Evolutionary conservation across 495 filamentous ascomycete species (phyloP), one percentile per base, ranked within the genome.

Genomic region (Penicillium soppii): DNA sequence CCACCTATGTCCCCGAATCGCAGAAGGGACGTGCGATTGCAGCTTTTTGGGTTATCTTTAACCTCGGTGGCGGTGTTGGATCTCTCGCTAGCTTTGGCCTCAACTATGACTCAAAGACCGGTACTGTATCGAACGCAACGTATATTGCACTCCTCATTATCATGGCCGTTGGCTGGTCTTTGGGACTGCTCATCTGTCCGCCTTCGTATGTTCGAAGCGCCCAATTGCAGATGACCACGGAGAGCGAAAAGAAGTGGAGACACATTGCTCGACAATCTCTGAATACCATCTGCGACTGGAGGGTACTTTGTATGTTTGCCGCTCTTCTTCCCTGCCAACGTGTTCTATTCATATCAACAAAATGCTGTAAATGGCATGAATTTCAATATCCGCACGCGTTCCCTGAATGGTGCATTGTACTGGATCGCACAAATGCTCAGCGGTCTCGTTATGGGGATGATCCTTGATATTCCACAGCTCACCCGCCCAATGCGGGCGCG

Each of bases 271-370:
- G 86, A 55, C 86, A 87, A 1, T 82, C 86, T 5, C 75, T 83
- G 66, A 48, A 50, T 8, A 73, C 63, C 1, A 53, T 69, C 19
- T 52, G 51, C 15, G 66, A 80, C 42, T 67, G 68, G 61, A 65
- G 70, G 13, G 70, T 78, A 15, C 30, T 77, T 23, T 73, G 69
- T 37, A 72, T 82, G 59, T 54, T n/a, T 80, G 20, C 78, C 78
- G 1, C 64, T 80, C 30, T 82, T 82, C 65, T 75, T 75, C 56
- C 71, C 81, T 19, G 88, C 86, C 60, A 92, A 92, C 56, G 85
- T 83, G 61, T 92, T 92, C 71, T 90, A 90, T 68, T 88, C 86
- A 4, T 82, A 90, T 61, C 82, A 85, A 57, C 81, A 83, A 62
- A 81, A 81, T 46, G 82, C 78, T 21, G 71, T 77, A 26, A 79